Evolutionary conservation across 139 green algal genomes (phyloP), one percentile per base, ranked within the genome.

Genomic region (Chlorella sp.): DNA sequence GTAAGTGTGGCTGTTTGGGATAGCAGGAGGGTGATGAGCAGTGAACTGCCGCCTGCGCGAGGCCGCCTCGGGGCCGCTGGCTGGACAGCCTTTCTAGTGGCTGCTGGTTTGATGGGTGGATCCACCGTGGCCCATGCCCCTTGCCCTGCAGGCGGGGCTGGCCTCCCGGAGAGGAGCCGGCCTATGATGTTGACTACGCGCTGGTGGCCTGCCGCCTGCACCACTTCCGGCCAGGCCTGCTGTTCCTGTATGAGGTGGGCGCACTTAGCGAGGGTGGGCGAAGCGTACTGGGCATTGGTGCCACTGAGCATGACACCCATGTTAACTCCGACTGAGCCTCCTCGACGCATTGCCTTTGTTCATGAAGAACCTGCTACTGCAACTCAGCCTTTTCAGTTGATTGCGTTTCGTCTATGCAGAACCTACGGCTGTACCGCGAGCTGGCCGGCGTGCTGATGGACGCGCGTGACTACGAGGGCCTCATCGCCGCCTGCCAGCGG

Each of bases 131-230:
- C 8, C 24, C 56, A 46, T 8, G 32, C 24, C 40, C 8, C 24
- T 20, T 51, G 7, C 0, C 30, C 28, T 84, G 67, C 80, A 85
- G 81, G 69, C 72, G 89, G 19, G 96, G 94, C 14, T 99, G 96
- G 96, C 92, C 94, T 17, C 79, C 89, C 0, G 89, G 93, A 2
- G 80, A 82, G 2, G 85, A 90, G 28, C 89, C 94, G 3, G 80
- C 82, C 34, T 99, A 99, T 82, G 93, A 98, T 74, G 83, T 92
- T 0, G 92, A 98, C 64, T 90, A 95, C n/a, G 95, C 94, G n/a
- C 87, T 99, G 48, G 90, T 98, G 75, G 90, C 97, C 46, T 99
- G 96, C 89, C 92, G 94, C 73, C 86, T 97, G 84, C 87, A 92
- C 54, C 80, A 64, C 41, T 98, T 95, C 90, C 74, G 62, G 26